A percentile compares a stretch with the other conserved stretches of the same genome.
Conservation (phyloP, 805 yeast genomes). For the Starmerella gropengiesseri region DNA sequence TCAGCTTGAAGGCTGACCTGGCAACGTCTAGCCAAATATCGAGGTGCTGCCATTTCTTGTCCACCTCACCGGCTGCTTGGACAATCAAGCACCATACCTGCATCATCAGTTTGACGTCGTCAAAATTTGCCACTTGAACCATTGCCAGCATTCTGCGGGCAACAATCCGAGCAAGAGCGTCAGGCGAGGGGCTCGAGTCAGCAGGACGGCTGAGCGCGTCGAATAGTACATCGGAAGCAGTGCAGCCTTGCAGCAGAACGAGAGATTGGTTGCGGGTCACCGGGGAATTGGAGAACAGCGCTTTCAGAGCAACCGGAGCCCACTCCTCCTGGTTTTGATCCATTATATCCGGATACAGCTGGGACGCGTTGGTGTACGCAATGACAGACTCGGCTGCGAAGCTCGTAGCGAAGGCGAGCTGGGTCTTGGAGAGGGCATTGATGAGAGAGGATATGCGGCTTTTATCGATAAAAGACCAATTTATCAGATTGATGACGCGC, state of each 20-base stretch:
- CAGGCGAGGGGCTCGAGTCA: not conserved
- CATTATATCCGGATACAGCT: not conserved
- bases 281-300: constrained; percentile 1
- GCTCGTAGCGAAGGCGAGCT: constrained; percentile 1
- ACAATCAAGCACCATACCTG: constrained; percentile 1
- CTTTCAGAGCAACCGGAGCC: not conserved
- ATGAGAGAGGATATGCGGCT: not conserved
- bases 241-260: not conserved
- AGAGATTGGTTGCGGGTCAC: not conserved
- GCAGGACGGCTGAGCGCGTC: not conserved
- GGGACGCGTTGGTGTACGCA: not conserved
- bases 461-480: not conserved
- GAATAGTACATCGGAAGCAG: not conserved
- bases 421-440: not conserved
- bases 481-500: not conserved
- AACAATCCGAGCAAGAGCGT: not conserved
- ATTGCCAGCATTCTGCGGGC: constrained; percentile 1
- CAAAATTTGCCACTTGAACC: not conserved
- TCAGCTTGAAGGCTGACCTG: not conserved
- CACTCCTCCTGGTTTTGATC: not conserved
- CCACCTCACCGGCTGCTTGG: not conserved
- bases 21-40: constrained; percentile 4
- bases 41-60: constrained; percentile 1
- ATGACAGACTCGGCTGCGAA: constrained; percentile 2
- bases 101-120: not conserved